Conservation (phyloP, 345 rosid species). For the Hypericum androsaemum region DNA sequence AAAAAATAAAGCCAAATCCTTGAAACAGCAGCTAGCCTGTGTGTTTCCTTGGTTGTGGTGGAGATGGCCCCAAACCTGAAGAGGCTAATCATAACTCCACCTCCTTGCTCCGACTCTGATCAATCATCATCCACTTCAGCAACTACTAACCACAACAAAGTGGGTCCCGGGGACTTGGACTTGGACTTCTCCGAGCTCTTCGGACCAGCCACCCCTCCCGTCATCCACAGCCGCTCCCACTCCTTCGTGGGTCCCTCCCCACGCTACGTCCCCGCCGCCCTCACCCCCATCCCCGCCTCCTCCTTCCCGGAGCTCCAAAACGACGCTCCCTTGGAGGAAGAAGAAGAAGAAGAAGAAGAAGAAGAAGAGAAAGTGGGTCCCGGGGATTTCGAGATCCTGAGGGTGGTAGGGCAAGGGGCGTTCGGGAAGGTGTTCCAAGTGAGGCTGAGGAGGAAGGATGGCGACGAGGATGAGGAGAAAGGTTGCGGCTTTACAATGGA, state of each 20-base stretch:
- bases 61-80: no score
- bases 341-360: conserved; percentile 21
- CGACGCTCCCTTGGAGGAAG: conserved; percentile 24
- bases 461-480: neutral
- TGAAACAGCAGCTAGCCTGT: no score
- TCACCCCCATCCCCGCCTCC: conserved; percentile 29
- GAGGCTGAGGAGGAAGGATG: conserved; percentile 28
- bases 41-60: no score
- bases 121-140: no score
- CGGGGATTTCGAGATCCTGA: conserved; percentile 51
- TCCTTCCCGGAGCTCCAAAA: conserved; percentile 34
- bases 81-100: no score
- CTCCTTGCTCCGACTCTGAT: no score
- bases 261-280: conserved; percentile 37
- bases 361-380: conserved; percentile 34
- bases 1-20: no score
- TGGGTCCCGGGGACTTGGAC: no score
- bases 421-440: conserved; percentile 69
- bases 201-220: conserved; percentile 19
- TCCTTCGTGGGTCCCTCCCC: conserved; percentile 73
- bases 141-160: no score
- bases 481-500: conserved; percentile 1
- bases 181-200: no score
- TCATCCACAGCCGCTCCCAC: conserved; percentile 60
- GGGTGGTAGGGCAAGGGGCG: conserved; percentile 60